Evolutionary conservation across 371 early-diverging fungal genomes (phyloP), one percentile per base, ranked within the genome.

Genomic region (Choanephora cucurbitarum): DNA sequence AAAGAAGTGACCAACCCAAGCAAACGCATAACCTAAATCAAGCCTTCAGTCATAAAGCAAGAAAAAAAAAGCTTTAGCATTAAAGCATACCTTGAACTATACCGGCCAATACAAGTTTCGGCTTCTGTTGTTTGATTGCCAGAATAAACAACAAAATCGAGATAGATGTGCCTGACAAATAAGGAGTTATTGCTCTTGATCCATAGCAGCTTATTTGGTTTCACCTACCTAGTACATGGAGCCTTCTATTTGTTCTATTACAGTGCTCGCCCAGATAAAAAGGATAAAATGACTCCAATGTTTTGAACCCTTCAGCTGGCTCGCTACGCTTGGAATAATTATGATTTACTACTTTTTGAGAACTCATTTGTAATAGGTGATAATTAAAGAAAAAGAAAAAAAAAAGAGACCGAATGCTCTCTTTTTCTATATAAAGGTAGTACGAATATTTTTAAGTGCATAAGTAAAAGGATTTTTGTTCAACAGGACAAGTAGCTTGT

Each of bases 1-100:
- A 4, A 81, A 13, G 50, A 87, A 89, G 46, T 89, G 90, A 1
- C 90, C 89, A 46, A 85, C 24, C 86, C 84, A 89, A 5, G 89
- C 89, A 33, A 78, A 81, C 5, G 60, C 74, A 53, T 89, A 89
- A 6, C 79, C 84, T 78, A 53, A 18, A 13, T 11, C 23, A n/a
- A 42, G 21, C n/a, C n/a, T n/a, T n/a, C n/a, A n/a, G n/a, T n/a
- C n/a, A n/a, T n/a, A n/a, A n/a, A n/a, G n/a, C n/a, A n/a, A n/a
- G n/a, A n/a, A n/a, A n/a, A n/a, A n/a, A n/a, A n/a, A n/a, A n/a
- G n/a, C n/a, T n/a, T 52, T 28, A 7, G 7, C 7, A 5, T 28
- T 7, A 28, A 28, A 7, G 7, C 28, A 3, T 61, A 73, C 69
- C 77, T 66, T 75, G 76, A 7, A 75, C 21, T 5, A 75, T 14